Percentiles rank a stretch among this genome's conserved stretches.
phyloP scores from a whole-genome alignment of 306 rosid genomes.

The Lathyrus oleraceus region DNA sequence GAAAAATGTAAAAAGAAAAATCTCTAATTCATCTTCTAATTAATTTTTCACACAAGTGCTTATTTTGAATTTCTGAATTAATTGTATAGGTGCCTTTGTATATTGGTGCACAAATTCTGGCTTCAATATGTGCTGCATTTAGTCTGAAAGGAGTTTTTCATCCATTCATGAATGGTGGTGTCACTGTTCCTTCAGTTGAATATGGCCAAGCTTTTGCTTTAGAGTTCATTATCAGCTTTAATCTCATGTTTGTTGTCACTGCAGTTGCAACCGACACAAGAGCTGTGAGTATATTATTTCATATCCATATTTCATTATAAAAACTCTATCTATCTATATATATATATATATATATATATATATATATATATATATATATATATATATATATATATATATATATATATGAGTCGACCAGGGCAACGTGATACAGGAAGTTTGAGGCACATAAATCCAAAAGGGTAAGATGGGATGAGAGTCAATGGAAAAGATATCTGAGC shows the following conservation, averaged over 20 bases:
- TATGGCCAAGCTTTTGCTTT: slow-evolving; percentile 76
- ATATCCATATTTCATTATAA: background rate
- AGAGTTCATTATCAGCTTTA: slow-evolving; percentile 75
- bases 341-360: too few relatives aligned
- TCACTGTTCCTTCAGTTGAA: slow-evolving; percentile 74
- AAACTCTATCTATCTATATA: too few relatives aligned
- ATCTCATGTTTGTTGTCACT: slow-evolving; percentile 94
- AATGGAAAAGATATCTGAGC: background rate
- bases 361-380: too few relatives aligned
- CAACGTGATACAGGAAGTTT: background rate
- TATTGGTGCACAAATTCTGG: slow-evolving; percentile 69
- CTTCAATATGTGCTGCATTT: slow-evolving; percentile 74
- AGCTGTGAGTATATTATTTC: slow-evolving; percentile 55
- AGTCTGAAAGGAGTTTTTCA: slow-evolving; percentile 64
- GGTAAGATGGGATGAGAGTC: background rate
- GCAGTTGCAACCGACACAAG: slow-evolving; percentile 89
- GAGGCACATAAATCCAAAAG: slow-evolving; percentile 5
- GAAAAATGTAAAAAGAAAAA: slow-evolving; percentile 52
- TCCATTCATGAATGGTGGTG: slow-evolving; percentile 84
- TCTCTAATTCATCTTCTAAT: background rate
- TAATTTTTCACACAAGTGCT: background rate
- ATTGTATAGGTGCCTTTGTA: slow-evolving; percentile 71
- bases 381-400: too few relatives aligned
- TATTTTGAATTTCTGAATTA: background rate
- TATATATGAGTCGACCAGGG: background rate